Conservation (phyloP, 192 early-diverging fungal species). For the Lobosporangium transversale region DNA sequence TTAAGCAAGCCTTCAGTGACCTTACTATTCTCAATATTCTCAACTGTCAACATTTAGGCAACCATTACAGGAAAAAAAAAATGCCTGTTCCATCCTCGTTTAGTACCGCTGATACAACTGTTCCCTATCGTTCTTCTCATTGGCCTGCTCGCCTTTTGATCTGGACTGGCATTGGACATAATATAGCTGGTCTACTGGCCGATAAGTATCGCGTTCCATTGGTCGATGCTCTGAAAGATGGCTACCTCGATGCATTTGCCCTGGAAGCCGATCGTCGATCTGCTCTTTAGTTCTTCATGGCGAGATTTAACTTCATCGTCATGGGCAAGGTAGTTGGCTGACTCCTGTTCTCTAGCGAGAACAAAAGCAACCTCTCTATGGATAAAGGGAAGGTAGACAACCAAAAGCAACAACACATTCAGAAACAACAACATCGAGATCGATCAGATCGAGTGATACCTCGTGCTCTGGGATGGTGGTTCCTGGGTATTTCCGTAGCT, state of each 20-base stretch:
- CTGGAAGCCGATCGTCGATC: not conserved
- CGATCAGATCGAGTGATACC: not conserved
- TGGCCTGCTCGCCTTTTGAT: constrained; percentile 33
- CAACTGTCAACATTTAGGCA: too few species aligned
- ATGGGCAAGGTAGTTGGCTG: constrained; percentile 17
- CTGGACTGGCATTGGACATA: constrained; percentile 11
- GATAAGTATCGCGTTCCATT: not conserved
- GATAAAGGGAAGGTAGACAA: not conserved
- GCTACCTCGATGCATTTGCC: constrained; percentile 20
- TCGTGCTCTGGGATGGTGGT: not conserved
- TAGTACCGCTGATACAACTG: too few species aligned
- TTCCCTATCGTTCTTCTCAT: constrained; percentile 29
- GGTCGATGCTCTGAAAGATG: constrained; percentile 11
- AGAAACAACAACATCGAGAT: not conserved
- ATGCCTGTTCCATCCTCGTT: too few species aligned
- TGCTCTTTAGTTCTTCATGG: constrained; percentile 29
- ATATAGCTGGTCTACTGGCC: not conserved
- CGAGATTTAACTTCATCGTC: constrained; percentile 7
- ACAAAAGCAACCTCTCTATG: not conserved
- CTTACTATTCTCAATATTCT: too few species aligned
- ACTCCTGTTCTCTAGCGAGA: constrained; percentile 8
- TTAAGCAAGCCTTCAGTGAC: too few species aligned
- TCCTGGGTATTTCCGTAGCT: not conserved
- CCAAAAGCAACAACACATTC: not conserved
- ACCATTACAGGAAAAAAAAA: too few species aligned